Conservation (phyloP, 805 yeast genomes). For the Starmerella potacharoeniae region DNA sequence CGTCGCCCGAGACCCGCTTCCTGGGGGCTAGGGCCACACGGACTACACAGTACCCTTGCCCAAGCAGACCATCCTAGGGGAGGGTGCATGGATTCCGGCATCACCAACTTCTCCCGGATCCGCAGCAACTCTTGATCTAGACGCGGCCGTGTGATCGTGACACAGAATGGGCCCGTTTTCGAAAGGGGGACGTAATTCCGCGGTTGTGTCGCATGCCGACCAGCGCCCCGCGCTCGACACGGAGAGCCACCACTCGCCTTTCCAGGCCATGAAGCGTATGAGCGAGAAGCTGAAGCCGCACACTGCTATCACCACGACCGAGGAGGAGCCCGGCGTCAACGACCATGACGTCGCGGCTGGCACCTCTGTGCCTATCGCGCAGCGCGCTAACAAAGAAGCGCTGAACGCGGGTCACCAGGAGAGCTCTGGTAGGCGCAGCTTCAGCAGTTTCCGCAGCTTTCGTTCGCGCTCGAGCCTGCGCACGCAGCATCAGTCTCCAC, state of each 20-base stretch:
- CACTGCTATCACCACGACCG: conserved; percentile 25
- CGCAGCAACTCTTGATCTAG: not conserved
- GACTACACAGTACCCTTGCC: not conserved
- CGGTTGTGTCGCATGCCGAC: conserved; percentile 17
- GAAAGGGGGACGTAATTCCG: conserved; percentile 14
- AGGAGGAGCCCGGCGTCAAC: conserved; percentile 24
- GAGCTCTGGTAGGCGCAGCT: conserved; percentile 6
- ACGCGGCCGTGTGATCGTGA: not conserved
- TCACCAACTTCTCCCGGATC: not conserved
- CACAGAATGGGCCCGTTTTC: conserved; percentile 1
- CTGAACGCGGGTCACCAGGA: conserved; percentile 22
- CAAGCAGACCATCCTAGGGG: not conserved
- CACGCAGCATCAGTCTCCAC: not conserved
- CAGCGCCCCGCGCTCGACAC: conserved; percentile 9
- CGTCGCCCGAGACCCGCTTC: not conserved
- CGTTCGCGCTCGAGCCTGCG: conserved; percentile 3
- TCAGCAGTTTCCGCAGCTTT: conserved; percentile 13
- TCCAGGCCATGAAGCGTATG: conserved; percentile 16
- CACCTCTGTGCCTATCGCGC: conserved; percentile 26
- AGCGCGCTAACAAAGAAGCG: conserved; percentile 22
- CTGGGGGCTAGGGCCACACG: not conserved
- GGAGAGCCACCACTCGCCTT: conserved; percentile 13
- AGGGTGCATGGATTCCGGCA: not conserved
- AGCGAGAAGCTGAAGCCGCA: conserved; percentile 22
- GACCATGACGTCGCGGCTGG: conserved; percentile 23